Evolutionary conservation across 805 yeast species (phyloP).

Genomic region (Kluyveromyces lactis): DNA sequence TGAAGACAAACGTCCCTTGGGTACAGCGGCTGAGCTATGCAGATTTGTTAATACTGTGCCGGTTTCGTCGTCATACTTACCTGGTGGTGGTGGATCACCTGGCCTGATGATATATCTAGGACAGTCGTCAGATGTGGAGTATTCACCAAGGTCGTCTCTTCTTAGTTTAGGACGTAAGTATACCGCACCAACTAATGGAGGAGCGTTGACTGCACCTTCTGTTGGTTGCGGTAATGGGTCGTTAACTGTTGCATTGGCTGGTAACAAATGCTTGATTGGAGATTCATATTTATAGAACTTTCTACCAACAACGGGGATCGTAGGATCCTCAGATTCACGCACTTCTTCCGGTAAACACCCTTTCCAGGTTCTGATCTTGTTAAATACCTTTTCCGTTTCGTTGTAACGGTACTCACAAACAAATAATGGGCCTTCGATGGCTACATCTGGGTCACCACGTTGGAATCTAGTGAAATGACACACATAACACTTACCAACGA

Average conservation of each 20-base stretch:
- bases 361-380: constrained; percentile 95
- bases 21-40: constrained; percentile 14
- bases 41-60: constrained; percentile 23
- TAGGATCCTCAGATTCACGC: constrained; percentile 73
- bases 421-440: constrained; percentile 75
- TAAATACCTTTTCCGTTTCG: constrained; percentile 82
- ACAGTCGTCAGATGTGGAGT: constrained; percentile 41
- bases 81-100: constrained; percentile 32
- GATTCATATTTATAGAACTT: constrained; percentile 70
- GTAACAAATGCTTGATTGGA: constrained; percentile 72
- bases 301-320: constrained; percentile 60
- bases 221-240: constrained; percentile 80
- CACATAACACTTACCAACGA: constrained; percentile 89
- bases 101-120: constrained; percentile 38
- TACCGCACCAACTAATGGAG: constrained; percentile 91
- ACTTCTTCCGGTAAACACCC: constrained; percentile 97
- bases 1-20: constrained; percentile 15
- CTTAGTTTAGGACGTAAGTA: constrained; percentile 67
- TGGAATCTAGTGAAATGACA: constrained; percentile 90
- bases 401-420: constrained; percentile 93
- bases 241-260: constrained; percentile 59
- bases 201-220: constrained; percentile 76
- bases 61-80: constrained; percentile 25
- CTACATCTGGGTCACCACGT: constrained; percentile 85
- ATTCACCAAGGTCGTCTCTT: constrained; percentile 78